A percentile compares a stretch with the other conserved stretches of the same genome.
Conservation (phyloP, 2,329 filamentous ascomycete genomes). For the Annulohypoxylon truncatum region DNA sequence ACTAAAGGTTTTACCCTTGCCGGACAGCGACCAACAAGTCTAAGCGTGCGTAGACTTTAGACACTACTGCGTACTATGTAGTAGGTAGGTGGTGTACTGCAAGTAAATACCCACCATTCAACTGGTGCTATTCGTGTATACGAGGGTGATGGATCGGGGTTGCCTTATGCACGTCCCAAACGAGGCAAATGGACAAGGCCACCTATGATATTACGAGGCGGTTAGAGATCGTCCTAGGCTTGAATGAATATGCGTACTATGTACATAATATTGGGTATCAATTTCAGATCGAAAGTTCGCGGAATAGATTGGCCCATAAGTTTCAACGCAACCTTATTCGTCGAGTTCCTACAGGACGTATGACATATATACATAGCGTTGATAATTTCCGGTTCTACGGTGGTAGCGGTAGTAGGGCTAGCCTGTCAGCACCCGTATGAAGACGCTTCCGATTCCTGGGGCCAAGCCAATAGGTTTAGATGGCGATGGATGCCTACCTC, state of each 20-base stretch:
- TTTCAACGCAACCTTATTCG: slow-evolving; percentile 12
- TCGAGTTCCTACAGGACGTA: slow-evolving; percentile 1
- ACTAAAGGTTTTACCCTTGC: slow-evolving; percentile 27
- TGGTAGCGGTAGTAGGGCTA: slow-evolving; percentile 23
- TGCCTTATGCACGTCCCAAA: slow-evolving; percentile 28
- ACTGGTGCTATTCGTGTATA: slow-evolving; percentile 3
- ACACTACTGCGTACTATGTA: too few species aligned
- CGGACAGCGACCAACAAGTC: slow-evolving; percentile 9
- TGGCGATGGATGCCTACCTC: slow-evolving; percentile 8
- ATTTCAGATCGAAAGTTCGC: slow-evolving; percentile 20
- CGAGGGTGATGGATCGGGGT: slow-evolving; percentile 9
- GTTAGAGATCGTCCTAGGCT: slow-evolving; percentile 19
- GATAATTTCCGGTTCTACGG: slow-evolving; percentile 13
- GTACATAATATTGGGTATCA: slow-evolving; percentile 6
- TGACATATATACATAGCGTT: slow-evolving; percentile 11
- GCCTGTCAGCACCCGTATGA: slow-evolving; percentile 29
- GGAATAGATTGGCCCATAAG: slow-evolving; percentile 9
- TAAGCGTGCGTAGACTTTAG: not conserved
- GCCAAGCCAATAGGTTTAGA: not conserved
- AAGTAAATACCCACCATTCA: slow-evolving; percentile 7
- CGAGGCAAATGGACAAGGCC: slow-evolving; percentile 25
- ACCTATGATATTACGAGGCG: slow-evolving; percentile 27
- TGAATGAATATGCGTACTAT: slow-evolving; percentile 4
- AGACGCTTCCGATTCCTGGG: slow-evolving; percentile 2
- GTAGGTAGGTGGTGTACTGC: too few species aligned